These are phyloP conservation scores for Pezicula carpinea DNA, from an alignment of 2,329 filamentous ascomycete species.

Conservation along the genomic window DNA sequence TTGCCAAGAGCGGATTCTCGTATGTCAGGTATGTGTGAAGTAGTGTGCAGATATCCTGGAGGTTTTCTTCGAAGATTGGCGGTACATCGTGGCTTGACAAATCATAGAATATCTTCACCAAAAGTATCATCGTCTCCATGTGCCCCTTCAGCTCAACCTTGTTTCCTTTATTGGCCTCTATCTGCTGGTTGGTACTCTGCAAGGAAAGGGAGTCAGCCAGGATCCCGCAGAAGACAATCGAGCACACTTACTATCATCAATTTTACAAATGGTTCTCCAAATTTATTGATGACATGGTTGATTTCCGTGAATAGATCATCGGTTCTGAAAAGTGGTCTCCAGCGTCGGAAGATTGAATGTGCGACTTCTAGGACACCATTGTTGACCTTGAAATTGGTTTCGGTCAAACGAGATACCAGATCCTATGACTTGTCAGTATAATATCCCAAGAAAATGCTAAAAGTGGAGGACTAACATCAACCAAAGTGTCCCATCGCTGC, in stretches of 20 bases:
- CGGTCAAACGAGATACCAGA: conserved; percentile 80
- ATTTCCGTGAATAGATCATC: conserved; percentile 93
- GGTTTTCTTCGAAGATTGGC: conserved; percentile 87
- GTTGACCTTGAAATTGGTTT: conserved; percentile 78
- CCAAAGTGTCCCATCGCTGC: conserved; percentile 92
- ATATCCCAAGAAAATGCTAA: conserved; percentile 2
- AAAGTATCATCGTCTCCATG: conserved; percentile 80
- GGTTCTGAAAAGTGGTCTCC: conserved; percentile 89
- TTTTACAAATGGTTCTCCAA: conserved; percentile 76
- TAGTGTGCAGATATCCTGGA: conserved; percentile 69
- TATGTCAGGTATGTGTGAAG: conserved; percentile 93
- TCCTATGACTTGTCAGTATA: conserved; percentile 48
- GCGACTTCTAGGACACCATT: conserved; percentile 94
- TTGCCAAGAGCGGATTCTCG: conserved; percentile 75
- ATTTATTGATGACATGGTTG: conserved; percentile 86
- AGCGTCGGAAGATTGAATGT: conserved; percentile 95
- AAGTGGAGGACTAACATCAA: conserved; percentile 53
- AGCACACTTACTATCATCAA: conserved; percentile 61
- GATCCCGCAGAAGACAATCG: conserved; percentile 5
- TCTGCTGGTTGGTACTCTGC: conserved; percentile 63
- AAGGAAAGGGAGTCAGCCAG: conserved; percentile 3
- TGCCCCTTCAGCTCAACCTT: conserved; percentile 69
- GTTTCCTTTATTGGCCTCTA: conserved; percentile 72
- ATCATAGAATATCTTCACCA: conserved; percentile 91
- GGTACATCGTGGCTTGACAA: conserved; percentile 96